Evolutionary conservation across 2,329 filamentous ascomycete genomes (phyloP).

Genomic region (Trichothecium sympodiale): DNA sequence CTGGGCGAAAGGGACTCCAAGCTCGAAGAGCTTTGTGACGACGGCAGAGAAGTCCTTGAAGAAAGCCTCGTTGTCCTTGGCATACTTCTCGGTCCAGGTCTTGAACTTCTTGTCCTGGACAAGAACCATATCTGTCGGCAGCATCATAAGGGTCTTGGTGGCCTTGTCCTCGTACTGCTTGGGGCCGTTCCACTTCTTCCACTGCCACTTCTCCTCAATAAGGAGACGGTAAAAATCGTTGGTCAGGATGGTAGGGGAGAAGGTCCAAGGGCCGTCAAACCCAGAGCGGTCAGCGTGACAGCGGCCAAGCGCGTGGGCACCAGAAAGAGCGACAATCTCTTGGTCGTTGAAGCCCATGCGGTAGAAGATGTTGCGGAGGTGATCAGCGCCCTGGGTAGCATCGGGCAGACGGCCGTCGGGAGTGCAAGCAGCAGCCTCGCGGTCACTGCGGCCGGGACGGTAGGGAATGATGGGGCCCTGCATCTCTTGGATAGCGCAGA

Average conservation of each 20-base stretch:
- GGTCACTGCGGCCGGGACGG: slow-evolving; percentile 75
- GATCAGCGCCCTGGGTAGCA: slow-evolving; percentile 62
- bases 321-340: slow-evolving; percentile 84
- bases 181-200: slow-evolving; percentile 84
- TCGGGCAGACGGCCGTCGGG: slow-evolving; percentile 85
- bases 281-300: slow-evolving; percentile 85
- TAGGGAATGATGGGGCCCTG: slow-evolving; percentile 79
- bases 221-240: slow-evolving; percentile 93
- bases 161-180: slow-evolving; percentile 74
- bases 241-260: slow-evolving; percentile 80
- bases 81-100: slow-evolving; percentile 73
- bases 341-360: slow-evolving; percentile 98
- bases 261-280: slow-evolving; percentile 83
- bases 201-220: slow-evolving; percentile 84
- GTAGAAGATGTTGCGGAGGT: slow-evolving; percentile 85
- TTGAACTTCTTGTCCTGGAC: slow-evolving; percentile 82
- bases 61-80: slow-evolving; percentile 81
- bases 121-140: slow-evolving; percentile 82
- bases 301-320: slow-evolving; percentile 79
- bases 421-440: slow-evolving; percentile 74
- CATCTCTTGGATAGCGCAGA: slow-evolving; percentile 89
- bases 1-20: slow-evolving; percentile 79
- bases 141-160: slow-evolving; percentile 90
- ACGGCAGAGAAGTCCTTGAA: slow-evolving; percentile 86
- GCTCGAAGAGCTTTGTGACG: slow-evolving; percentile 76